These are phyloP conservation scores for Kazachstania sp. DNA, from an alignment of 1,139 yeast species.

Conservation along the genomic window DNA sequence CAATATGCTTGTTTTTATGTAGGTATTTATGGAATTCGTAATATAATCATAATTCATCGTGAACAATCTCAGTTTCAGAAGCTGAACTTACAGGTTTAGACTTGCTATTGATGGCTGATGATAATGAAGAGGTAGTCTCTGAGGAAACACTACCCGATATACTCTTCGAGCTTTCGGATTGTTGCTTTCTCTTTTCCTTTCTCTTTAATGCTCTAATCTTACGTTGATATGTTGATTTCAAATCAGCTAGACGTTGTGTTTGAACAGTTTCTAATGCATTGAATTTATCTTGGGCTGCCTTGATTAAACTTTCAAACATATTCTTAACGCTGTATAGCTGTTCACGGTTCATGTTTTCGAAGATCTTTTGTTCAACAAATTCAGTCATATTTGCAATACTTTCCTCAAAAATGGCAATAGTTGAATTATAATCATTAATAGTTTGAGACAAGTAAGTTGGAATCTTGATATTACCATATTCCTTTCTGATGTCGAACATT, in stretches of 20 bases:
- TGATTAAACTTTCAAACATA: slow-evolving; percentile 14
- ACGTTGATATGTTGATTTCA: slow-evolving; percentile 19
- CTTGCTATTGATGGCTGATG: neutral
- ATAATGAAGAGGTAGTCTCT: neutral
- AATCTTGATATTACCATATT: slow-evolving; percentile 7
- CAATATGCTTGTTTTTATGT: too few species aligned
- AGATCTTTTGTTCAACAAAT: slow-evolving; percentile 6
- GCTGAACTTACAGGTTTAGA: neutral
- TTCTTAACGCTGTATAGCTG: slow-evolving; percentile 21
- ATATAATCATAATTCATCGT: neutral
- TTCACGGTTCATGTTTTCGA: slow-evolving; percentile 15
- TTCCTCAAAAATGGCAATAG: slow-evolving; percentile 7
- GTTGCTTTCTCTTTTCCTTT: slow-evolving; percentile 14
- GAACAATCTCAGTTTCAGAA: neutral
- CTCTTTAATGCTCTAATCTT: slow-evolving; percentile 21
- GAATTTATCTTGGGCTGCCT: slow-evolving; percentile 9
- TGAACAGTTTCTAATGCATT: slow-evolving; percentile 11
- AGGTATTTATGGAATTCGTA: too few species aligned
- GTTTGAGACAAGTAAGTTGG: slow-evolving; percentile 8
- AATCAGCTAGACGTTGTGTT: slow-evolving; percentile 20
- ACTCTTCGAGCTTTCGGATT: neutral
- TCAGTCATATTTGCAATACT: slow-evolving; percentile 6
- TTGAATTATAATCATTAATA: slow-evolving; percentile 4
- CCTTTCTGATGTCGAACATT: slow-evolving; percentile 5
- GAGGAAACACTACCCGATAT: too few species aligned